Evolutionary conservation across 2,329 filamentous ascomycete species (phyloP).

Genomic region (Paradendryphiella salina): DNA sequence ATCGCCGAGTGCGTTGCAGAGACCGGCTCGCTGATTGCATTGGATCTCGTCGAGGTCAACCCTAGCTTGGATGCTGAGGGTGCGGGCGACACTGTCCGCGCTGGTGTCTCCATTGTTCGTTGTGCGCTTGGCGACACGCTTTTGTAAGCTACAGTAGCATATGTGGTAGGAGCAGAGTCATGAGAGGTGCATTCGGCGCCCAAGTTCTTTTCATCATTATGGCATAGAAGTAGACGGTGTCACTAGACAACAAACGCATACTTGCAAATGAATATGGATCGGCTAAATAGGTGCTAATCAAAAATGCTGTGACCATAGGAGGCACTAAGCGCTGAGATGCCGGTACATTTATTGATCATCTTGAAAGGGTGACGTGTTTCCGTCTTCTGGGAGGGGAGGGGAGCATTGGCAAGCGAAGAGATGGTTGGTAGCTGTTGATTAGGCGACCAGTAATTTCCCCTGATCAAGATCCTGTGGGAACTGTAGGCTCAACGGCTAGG

Average conservation of each 20-base stretch:
- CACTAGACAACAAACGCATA: neutral
- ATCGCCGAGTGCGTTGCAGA: slow-evolving; percentile 74
- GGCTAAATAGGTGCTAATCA: too few relatives aligned
- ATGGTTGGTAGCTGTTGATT: too few relatives aligned
- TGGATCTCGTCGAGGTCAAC: slow-evolving; percentile 62
- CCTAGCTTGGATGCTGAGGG: slow-evolving; percentile 58
- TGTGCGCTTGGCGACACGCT: slow-evolving; percentile 92
- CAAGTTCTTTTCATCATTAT: neutral
- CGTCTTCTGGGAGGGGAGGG: too few relatives aligned
- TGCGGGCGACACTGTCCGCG: slow-evolving; percentile 82
- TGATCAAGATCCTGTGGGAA: too few relatives aligned
- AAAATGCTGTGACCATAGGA: neutral
- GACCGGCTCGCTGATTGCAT: slow-evolving; percentile 60
- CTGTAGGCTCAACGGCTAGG: too few relatives aligned
- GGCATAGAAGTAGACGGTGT: neutral
- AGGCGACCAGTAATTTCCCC: too few relatives aligned
- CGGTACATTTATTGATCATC: too few relatives aligned
- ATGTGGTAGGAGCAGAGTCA: neutral
- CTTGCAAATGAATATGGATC: neutral
- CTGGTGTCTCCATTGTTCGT: slow-evolving; percentile 86
- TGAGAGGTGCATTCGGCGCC: neutral
- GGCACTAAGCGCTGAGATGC: too few relatives aligned
- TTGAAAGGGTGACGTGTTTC: too few relatives aligned
- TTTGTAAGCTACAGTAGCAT: slow-evolving; percentile 59
- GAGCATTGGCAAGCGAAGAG: too few relatives aligned